These are phyloP conservation scores for Pythium pectinolyticum DNA, from an alignment of 352 stramenopile species.

Conservation along the genomic window DNA sequence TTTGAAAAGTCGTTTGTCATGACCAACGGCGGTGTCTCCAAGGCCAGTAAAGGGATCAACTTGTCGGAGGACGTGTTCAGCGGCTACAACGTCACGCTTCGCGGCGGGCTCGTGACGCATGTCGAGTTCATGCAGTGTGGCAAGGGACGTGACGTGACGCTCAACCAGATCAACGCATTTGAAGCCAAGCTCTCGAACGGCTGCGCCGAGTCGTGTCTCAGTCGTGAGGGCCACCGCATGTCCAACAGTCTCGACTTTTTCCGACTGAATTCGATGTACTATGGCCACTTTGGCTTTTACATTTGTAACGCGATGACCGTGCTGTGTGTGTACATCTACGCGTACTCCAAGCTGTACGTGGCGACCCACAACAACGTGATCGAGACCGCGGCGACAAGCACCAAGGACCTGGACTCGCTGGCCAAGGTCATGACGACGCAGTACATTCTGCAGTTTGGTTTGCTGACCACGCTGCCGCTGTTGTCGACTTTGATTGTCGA, in stretches of 20 bases:
- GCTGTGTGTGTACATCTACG: constrained; percentile 84
- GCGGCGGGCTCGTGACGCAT: constrained; percentile 77
- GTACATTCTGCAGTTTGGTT: constrained; percentile 86
- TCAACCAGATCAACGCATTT: constrained; percentile 89
- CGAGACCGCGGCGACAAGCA: constrained; percentile 54
- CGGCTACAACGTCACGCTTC: constrained; percentile 83
- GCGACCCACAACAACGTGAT: constrained; percentile 67
- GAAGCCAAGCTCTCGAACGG: constrained; percentile 88
- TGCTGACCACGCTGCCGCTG: constrained; percentile 79
- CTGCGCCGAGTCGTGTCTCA: constrained; percentile 76
- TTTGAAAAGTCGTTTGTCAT: constrained; percentile 89
- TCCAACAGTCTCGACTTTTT: constrained; percentile 80
- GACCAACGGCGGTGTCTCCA: constrained; percentile 79
- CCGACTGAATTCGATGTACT: constrained; percentile 89
- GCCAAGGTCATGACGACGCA: constrained; percentile 84
- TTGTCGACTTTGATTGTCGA: constrained; percentile 80
- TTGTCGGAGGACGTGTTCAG: constrained; percentile 90
- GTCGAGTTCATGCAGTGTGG: constrained; percentile 90
- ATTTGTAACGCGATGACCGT: constrained; percentile 88
- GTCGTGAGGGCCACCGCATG: constrained; percentile 81
- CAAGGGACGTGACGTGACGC: constrained; percentile 84
- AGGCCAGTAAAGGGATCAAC: constrained; percentile 88
- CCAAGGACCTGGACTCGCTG: constrained; percentile 60
- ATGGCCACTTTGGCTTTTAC: constrained; percentile 88
- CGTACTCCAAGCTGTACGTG: constrained; percentile 84